phyloP scores from a whole-genome alignment of 441 rosid species.

The Jatropha multifida region DNA sequence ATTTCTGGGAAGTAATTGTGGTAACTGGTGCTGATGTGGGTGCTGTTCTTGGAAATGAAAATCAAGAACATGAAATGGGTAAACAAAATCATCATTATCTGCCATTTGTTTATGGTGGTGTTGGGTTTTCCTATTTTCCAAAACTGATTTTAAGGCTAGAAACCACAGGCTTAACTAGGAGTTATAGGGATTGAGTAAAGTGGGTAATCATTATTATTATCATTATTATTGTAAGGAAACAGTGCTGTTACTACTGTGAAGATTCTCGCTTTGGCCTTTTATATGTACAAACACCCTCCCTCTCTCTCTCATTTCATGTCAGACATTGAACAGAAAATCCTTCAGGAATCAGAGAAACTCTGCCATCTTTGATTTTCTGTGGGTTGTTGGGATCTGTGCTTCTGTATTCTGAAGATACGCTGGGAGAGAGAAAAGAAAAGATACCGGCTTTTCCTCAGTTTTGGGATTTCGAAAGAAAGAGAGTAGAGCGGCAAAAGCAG shows the following conservation, averaged over 20 bases:
- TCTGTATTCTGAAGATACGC: slow-evolving; percentile 27
- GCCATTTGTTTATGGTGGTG: slow-evolving; percentile 21
- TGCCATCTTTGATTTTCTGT: slow-evolving; percentile 43
- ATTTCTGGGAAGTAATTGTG: slow-evolving; percentile 27
- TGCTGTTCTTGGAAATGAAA: slow-evolving; percentile 19
- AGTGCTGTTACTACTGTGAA: slow-evolving; percentile 31
- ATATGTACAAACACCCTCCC: slow-evolving; percentile 7
- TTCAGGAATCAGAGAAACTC: slow-evolving; percentile 36
- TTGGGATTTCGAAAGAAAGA: slow-evolving; percentile 33
- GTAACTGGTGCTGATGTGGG: slow-evolving; percentile 25
- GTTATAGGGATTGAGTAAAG: slow-evolving; percentile 52
- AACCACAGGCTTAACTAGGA: slow-evolving; percentile 27
- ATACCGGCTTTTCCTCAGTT: slow-evolving; percentile 42
- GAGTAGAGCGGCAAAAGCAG: not conserved
- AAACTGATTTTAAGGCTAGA: slow-evolving; percentile 22
- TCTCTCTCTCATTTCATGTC: slow-evolving; percentile 34
- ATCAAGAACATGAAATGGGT: slow-evolving; percentile 27
- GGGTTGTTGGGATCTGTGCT: slow-evolving; percentile 60
- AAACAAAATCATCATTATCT: slow-evolving; percentile 29
- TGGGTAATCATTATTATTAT: slow-evolving; percentile 19
- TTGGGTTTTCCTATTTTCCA: slow-evolving; percentile 18
- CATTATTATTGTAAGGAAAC: slow-evolving; percentile 9
- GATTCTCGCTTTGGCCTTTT: slow-evolving; percentile 41
- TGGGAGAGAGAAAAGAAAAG: slow-evolving; percentile 23
- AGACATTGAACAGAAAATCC: slow-evolving; percentile 50